Evolutionary conservation across 1,284 basidiomycete species (phyloP).

Genomic region (Malassezia pachydermatis): DNA sequence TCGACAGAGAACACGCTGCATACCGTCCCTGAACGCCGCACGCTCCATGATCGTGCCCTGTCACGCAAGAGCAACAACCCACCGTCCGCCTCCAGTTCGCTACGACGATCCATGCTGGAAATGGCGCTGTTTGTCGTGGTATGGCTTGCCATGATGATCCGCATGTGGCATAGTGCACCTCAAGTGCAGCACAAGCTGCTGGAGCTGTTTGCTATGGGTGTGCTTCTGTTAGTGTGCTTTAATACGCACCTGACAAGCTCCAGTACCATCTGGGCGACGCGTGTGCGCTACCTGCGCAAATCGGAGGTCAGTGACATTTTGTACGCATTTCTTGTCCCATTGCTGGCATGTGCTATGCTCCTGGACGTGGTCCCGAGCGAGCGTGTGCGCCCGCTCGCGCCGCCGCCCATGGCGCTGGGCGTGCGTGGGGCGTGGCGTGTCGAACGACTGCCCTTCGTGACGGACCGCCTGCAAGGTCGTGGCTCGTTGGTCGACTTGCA

Average conservation of each 20-base stretch:
- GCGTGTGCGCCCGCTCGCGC: not conserved
- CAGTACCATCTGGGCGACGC: slow-evolving; percentile 14
- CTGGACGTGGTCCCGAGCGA: slow-evolving; percentile 1
- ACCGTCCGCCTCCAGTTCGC: not conserved
- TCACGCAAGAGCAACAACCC: not conserved
- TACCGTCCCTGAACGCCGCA: too few species aligned
- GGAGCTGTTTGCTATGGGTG: not conserved
- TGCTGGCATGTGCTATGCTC: not conserved
- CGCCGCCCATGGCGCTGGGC: slow-evolving; percentile 1
- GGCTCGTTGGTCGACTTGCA: slow-evolving; percentile 5
- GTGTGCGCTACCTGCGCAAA: slow-evolving; percentile 9
- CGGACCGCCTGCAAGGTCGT: not conserved
- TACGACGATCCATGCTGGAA: not conserved
- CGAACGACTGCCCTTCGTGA: not conserved
- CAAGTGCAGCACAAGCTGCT: slow-evolving; percentile 1
- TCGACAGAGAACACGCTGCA: too few species aligned
- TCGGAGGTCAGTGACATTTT: slow-evolving; percentile 9
- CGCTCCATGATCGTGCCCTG: not conserved
- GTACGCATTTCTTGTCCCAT: slow-evolving; percentile 11
- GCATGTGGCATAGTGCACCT: not conserved
- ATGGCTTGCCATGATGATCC: not conserved
- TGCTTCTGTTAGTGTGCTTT: slow-evolving; percentile 8
- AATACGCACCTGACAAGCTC: not conserved
- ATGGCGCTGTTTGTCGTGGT: slow-evolving; percentile 1
- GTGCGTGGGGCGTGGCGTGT: slow-evolving; percentile 3